Conservation (phyloP, 164 flowering plant genomes). For the Warburgia ugandensis region DNA sequence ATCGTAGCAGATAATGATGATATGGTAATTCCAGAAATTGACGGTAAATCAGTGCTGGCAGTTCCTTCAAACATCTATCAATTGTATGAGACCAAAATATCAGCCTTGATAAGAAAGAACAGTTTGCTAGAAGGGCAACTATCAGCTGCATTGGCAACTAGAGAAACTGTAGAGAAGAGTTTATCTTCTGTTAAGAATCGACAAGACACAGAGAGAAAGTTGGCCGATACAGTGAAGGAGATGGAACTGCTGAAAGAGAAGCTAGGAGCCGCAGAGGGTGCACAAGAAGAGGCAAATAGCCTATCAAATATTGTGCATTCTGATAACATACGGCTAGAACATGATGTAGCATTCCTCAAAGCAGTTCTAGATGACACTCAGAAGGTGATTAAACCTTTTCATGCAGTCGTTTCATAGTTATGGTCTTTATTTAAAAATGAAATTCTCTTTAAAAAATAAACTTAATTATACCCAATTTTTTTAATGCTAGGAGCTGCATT, state of each 20-base stretch:
- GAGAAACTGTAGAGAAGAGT: constrained; percentile 67
- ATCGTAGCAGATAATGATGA: constrained; percentile 33
- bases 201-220: constrained; percentile 73
- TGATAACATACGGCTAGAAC: constrained; percentile 95
- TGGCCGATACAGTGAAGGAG: constrained; percentile 58
- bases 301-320: constrained; percentile 91
- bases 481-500: constrained; percentile 72
- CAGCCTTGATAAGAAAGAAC: constrained; percentile 52
- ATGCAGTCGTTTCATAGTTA: background rate
- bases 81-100: constrained; percentile 57
- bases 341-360: constrained; percentile 94
- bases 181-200: constrained; percentile 54
- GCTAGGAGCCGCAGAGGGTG: constrained; percentile 58
- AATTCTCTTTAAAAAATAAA: background rate
- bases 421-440: background rate
- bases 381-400: constrained; percentile 41
- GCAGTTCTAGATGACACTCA: constrained; percentile 96
- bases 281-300: constrained; percentile 89
- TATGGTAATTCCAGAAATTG: constrained; percentile 28
- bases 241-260: constrained; percentile 80
- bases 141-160: constrained; percentile 53
- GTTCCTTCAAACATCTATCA: constrained; percentile 44
- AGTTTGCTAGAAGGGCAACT: constrained; percentile 75
- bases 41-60: constrained; percentile 28
- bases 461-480: background rate